Evolutionary conservation across 2,329 filamentous ascomycete species (phyloP).

Genomic region (Zasmidium angulare): DNA sequence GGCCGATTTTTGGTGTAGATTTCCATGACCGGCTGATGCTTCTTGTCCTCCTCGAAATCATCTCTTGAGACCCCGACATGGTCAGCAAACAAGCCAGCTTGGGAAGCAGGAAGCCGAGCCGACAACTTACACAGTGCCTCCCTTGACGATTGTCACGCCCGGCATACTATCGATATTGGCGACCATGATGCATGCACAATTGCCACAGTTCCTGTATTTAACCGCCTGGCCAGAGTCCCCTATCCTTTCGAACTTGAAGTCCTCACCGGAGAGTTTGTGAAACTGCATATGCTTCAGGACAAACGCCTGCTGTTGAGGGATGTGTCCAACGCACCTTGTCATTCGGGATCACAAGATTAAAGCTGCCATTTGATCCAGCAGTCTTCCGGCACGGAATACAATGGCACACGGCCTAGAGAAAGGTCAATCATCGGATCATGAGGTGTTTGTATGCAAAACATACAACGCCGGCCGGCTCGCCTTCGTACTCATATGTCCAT

Average conservation of each 20-base stretch:
- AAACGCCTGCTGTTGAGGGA: constrained; percentile 3
- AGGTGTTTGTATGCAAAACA: constrained; percentile 5
- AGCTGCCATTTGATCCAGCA: constrained; percentile 32
- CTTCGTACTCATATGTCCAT: constrained; percentile 36
- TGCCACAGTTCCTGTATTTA: constrained; percentile 32
- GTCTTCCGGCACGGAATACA: constrained; percentile 36
- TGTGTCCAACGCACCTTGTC: constrained; percentile 20
- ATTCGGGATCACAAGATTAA: constrained; percentile 30
- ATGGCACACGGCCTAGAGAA: constrained; percentile 23
- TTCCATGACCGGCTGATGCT: constrained; percentile 26
- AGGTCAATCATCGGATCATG: constrained; percentile 9
- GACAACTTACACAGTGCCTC: constrained; percentile 27
- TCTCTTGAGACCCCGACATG: constrained; percentile 14
- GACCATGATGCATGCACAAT: constrained; percentile 31
- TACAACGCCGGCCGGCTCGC: constrained; percentile 30
- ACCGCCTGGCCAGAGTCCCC: constrained; percentile 35
- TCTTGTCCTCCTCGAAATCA: constrained; percentile 24
- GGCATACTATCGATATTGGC: constrained; percentile 27
- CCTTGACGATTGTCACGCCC: constrained; percentile 32
- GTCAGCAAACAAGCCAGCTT: background rate
- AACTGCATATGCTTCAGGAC: constrained; percentile 16
- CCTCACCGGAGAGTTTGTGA: constrained; percentile 30
- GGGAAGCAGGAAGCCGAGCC: background rate
- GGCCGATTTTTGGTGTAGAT: constrained; percentile 34
- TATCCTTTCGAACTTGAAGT: constrained; percentile 26